These are phyloP conservation scores for Acacia pycnantha DNA, from an alignment of 331 rosid genomes.

Conservation along the genomic window DNA sequence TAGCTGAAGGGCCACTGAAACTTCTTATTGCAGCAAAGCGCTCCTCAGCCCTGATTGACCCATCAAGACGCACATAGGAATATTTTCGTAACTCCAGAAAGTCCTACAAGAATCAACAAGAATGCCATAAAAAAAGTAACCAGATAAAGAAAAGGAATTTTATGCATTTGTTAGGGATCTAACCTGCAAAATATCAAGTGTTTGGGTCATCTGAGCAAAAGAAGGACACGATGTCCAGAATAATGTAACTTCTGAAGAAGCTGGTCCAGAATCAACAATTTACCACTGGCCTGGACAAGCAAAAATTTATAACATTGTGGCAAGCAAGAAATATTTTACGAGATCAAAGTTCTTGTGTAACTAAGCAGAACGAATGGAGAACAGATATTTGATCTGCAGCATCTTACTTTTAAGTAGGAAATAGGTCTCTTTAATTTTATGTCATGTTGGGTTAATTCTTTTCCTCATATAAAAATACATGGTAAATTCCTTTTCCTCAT, in stretches of 20 bases:
- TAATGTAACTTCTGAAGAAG: conserved; percentile 77
- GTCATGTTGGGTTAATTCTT: neutral
- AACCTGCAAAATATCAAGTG: conserved; percentile 94
- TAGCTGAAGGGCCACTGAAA: conserved; percentile 61
- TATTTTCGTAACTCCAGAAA: conserved; percentile 75
- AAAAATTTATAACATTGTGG: conserved; percentile 19
- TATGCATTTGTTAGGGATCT: conserved; percentile 15
- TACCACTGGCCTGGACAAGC: conserved; percentile 81
- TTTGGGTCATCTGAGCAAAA: conserved; percentile 97
- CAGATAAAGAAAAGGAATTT: conserved; percentile 13
- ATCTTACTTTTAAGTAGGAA: neutral
- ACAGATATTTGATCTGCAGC: neutral
- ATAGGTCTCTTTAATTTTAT: neutral
- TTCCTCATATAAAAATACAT: neutral
- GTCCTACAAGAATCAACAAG: conserved; percentile 51
- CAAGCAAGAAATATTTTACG: conserved; percentile 16
- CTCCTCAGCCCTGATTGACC: conserved; percentile 97
- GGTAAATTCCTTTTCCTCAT: neutral
- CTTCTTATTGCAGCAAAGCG: conserved; percentile 98
- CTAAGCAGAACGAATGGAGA: neutral
- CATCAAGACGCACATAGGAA: conserved; percentile 97
- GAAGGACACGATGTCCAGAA: conserved; percentile 84
- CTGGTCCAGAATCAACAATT: conserved; percentile 81
- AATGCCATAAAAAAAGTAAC: conserved; percentile 14
- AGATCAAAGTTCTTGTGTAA: conserved; percentile 13